Evolutionary conservation across 352 stramenopile species (phyloP).

Genomic region (Pythium plurisporium): DNA sequence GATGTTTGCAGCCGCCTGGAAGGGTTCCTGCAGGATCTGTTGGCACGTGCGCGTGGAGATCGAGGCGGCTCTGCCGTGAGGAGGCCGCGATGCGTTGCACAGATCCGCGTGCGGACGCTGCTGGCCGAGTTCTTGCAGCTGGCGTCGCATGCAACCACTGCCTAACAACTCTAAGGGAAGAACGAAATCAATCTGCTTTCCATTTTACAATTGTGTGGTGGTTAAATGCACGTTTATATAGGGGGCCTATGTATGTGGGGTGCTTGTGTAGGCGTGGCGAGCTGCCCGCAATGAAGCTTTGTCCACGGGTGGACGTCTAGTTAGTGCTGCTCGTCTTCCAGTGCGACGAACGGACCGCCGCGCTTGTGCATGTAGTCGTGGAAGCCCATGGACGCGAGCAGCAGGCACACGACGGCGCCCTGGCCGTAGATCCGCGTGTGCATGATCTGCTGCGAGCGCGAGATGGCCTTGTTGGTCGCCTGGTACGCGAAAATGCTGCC

Average conservation of each 20-base stretch:
- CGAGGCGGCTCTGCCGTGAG: neutral
- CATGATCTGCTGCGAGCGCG: constrained; percentile 82
- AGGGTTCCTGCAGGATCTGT: constrained; percentile 1
- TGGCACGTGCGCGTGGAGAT: neutral
- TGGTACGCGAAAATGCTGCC: constrained; percentile 72
- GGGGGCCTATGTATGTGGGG: too few relatives aligned
- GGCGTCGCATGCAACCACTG: too few relatives aligned
- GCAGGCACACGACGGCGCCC: constrained; percentile 53
- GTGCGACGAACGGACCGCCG: too few relatives aligned
- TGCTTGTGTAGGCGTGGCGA: too few relatives aligned
- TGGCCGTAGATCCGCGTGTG: constrained; percentile 84
- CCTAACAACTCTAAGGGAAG: too few relatives aligned
- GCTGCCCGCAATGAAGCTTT: too few relatives aligned
- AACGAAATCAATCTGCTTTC: too few relatives aligned
- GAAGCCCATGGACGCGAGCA: constrained; percentile 80
- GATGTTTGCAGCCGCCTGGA: neutral
- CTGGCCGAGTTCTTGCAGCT: constrained; percentile 4
- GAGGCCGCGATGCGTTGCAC: constrained; percentile 1
- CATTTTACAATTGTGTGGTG: too few relatives aligned
- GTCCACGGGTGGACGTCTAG: neutral
- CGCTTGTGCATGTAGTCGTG: constrained; percentile 79
- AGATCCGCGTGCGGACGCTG: neutral
- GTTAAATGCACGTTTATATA: too few relatives aligned
- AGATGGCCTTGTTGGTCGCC: constrained; percentile 64
- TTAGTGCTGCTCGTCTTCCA: neutral